Evolutionary conservation across 495 filamentous ascomycete genomes (phyloP).

Genomic region (Trichoderma asperelloides): DNA sequence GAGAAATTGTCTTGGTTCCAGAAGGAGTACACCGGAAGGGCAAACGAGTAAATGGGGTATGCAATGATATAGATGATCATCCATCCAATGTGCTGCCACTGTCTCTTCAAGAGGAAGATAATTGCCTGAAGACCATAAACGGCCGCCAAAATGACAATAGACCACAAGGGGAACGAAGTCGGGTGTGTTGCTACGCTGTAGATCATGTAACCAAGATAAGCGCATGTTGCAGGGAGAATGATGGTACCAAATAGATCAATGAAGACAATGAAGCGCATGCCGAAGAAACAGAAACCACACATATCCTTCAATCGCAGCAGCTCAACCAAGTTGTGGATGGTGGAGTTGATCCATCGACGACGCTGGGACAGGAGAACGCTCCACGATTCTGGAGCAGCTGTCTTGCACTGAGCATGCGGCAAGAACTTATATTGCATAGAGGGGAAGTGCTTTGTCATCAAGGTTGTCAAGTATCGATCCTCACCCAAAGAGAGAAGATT

Average conservation of each 20-base stretch:
- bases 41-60: conserved; percentile 86
- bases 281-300: conserved; percentile 98
- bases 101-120: conserved; percentile 90
- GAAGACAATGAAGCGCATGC: conserved; percentile 95
- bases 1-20: conserved; percentile 98
- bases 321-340: conserved; percentile 89
- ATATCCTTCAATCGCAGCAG: conserved; percentile 80
- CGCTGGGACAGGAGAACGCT: conserved; percentile 86
- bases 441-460: conserved; percentile 98
- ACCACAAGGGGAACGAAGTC: conserved; percentile 77
- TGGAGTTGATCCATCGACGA: conserved; percentile 98
- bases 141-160: conserved; percentile 76
- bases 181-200: conserved; percentile 62
- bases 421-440: conserved; percentile 94
- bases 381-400: conserved; percentile 90
- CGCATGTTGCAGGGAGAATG: conserved; percentile 84
- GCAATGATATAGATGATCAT: conserved; percentile 97
- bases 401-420: conserved; percentile 82
- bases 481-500: conserved; percentile 91
- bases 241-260: conserved; percentile 91
- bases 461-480: conserved; percentile 92
- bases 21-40: conserved; percentile 94
- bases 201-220: conserved; percentile 83
- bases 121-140: conserved; percentile 93
- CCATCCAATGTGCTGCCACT: conserved; percentile 98